A percentile compares a stretch with the other conserved stretches of the same genome.
Evolutionary conservation across 1,139 yeast species (phyloP).

Genomic region (Zygosaccharomyces pseudobailii): DNA sequence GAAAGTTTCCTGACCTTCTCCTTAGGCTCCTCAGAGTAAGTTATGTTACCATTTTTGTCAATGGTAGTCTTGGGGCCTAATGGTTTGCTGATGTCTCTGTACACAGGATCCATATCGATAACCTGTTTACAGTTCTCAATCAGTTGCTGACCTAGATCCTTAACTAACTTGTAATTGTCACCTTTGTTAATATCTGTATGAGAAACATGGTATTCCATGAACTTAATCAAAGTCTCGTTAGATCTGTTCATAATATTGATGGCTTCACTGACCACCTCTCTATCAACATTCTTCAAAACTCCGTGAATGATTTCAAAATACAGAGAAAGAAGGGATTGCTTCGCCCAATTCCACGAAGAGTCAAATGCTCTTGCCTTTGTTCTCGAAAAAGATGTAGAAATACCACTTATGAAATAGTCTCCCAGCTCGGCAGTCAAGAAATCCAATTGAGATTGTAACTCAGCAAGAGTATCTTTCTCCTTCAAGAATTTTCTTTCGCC

Average conservation of each 20-base stretch:
- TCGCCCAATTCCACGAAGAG: slow-evolving; percentile 99
- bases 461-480: slow-evolving; percentile 81
- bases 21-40: slow-evolving; percentile 79
- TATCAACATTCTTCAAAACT: slow-evolving; percentile 75
- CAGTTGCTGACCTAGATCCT: slow-evolving; percentile 84
- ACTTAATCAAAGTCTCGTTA: slow-evolving; percentile 86
- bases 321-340: slow-evolving; percentile 92
- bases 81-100: slow-evolving; percentile 89
- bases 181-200: slow-evolving; percentile 88
- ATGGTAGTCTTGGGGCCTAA: slow-evolving; percentile 92
- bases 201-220: slow-evolving; percentile 96
- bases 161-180: slow-evolving; percentile 82
- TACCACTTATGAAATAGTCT: slow-evolving; percentile 88
- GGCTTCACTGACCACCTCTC: slow-evolving; percentile 95
- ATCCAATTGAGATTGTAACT: slow-evolving; percentile 85
- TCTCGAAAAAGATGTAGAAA: slow-evolving; percentile 83
- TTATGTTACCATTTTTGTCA: slow-evolving; percentile 82
- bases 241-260: slow-evolving; percentile 97
- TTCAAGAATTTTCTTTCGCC: slow-evolving; percentile 84
- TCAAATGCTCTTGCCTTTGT: slow-evolving; percentile 94
- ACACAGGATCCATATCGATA: slow-evolving; percentile 76
- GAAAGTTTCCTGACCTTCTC: slow-evolving; percentile 91
- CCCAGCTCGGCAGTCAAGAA: slow-evolving; percentile 94
- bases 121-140: slow-evolving; percentile 94
- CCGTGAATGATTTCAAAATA: slow-evolving; percentile 96